Base-by-base conservation (phyloP, 345 rosid species). In the Litchi chinensis region DNA sequence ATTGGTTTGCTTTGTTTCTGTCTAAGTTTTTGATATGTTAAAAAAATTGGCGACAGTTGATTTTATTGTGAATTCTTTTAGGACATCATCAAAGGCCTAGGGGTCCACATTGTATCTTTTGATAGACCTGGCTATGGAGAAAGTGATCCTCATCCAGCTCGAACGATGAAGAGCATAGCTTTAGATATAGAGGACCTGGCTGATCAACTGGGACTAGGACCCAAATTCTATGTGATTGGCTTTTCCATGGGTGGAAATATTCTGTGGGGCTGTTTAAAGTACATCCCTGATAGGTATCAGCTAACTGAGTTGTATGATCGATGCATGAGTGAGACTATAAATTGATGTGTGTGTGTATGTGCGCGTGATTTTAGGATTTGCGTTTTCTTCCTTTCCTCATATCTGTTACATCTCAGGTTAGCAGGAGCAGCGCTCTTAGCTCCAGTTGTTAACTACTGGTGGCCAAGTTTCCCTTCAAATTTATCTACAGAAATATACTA, bases 71-170 rank as follows among this genome's bases (percentile, higher is more conserved):
- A 32, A n/a, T 68, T 79, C 65, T 79, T 82, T 77, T 86, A 91
- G 93, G 92, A 88, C 11, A 52, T 84, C n/a, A 62, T 84, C 22
- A 87, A 92, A 24, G 91, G 85, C 72, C 57, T 92, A 26, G 88
- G 90, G 74, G 69, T 92, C 73, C 87, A 89, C 78, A 76, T 87
- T 44, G 89, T 92, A 71, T 89, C 93, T 64, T 86, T 86, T 72
- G 96, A 92, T 81, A 86, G 90, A 81, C 90, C 93, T 50, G 91
- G 96, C 72, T 92, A 92, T 79, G 93, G 91, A 70, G 96, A 92
- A 84, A 92, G 96, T 71, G 92, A 89, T 80, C 90, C 91, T 10
- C 65, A 92, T 68, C 88, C 89, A 21, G 83, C 83, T 22, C 82
- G 88, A 76, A 84, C 96, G 10, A 80, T 80, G 0, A 83, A 90